Base-by-base conservation (phyloP, 2,329 filamentous ascomycete species). In the Endothia cerciana region DNA sequence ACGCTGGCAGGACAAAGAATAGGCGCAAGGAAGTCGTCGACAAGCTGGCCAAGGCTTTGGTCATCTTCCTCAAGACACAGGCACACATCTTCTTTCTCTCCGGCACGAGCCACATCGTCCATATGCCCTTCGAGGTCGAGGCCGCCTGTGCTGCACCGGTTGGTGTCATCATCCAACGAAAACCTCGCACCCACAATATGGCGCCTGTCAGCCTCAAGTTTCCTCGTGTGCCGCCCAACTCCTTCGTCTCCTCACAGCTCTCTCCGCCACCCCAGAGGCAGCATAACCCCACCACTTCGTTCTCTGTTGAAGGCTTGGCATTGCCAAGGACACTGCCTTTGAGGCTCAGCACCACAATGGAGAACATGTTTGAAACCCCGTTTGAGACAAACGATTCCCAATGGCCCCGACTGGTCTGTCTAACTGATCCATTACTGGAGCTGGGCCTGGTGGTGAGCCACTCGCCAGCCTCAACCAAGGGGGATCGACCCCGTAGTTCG, bases 71-170 rank as follows among this genome's bases (percentile, higher is more conserved):
- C 70, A 94, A 92, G 78, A 94, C 92, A 0, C 94, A 98, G 74
- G 93, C 92, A 28, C 94, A 98, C 75, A 88, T 99, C 70, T 96
- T 94, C 81, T 97, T 96, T 75, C 85, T 98, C 45, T 87, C 91
- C 1, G 94, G 94, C 25, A 89, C 92, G 41, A 95, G 87, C 74
- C 92, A 99, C 83, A 87, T 97, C 66, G 85, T 98, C 58, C 93
- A 97, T 75, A 87, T 99, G 74, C 94, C 94, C 1, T 99, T 99
- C 74, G 94, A 98, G 78, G 91, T 97, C 51, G 93, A 97, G 74
- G 88, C 88, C 62, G 93, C 92, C 38, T 92, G 94, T 76, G 88
- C 94, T 43, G 91, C 92, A 15, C 91, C 93, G 6, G 84, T 88
- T 40, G 95, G 95, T 33, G 84, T 98, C 60, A 85, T 99, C 25